Conservation (phyloP, 1,284 basidiomycete genomes). For the Golubevia pallescens region DNA sequence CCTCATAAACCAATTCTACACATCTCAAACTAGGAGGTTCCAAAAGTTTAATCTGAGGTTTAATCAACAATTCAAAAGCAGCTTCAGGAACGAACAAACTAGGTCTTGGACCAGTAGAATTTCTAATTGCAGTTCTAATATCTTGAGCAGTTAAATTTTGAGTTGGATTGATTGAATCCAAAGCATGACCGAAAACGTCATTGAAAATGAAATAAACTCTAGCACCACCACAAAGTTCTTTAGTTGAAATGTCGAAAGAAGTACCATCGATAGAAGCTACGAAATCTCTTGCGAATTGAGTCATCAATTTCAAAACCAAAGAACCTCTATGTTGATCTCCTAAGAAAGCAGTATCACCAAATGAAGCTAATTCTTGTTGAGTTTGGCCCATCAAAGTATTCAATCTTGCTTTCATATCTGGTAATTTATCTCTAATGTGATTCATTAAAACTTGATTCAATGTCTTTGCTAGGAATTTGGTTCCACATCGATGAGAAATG, state of each 20-base stretch:
- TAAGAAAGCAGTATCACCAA: conserved; percentile 90
- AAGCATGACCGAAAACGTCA: conserved; percentile 92
- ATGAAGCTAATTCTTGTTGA: conserved; percentile 94
- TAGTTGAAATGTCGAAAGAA: conserved; percentile 95
- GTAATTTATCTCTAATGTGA: conserved; percentile 97
- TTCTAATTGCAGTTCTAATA: conserved; percentile 96
- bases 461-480: conserved; percentile 89
- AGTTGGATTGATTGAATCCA: conserved; percentile 87
- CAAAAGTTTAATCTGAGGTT: conserved; percentile 96
- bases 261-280: conserved; percentile 97
- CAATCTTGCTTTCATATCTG: conserved; percentile 98
- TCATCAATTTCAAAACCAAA: conserved; percentile 78
- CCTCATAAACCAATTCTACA: conserved; percentile 98
- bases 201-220: conserved; percentile 99
- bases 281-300: conserved; percentile 97
- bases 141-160: conserved; percentile 90
- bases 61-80: conserved; percentile 95
- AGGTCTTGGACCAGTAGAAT: conserved; percentile 94
- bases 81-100: conserved; percentile 96
- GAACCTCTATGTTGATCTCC: conserved; percentile 84
- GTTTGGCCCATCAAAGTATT: conserved; percentile 99
- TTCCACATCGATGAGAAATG: conserved; percentile 95
- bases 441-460: conserved; percentile 95
- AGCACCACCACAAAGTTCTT: conserved; percentile 96
- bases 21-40: conserved; percentile 92